These are phyloP conservation scores for Talaromyces proteolyticus DNA, from an alignment of 495 filamentous ascomycete species.

Conservation along the genomic window DNA sequence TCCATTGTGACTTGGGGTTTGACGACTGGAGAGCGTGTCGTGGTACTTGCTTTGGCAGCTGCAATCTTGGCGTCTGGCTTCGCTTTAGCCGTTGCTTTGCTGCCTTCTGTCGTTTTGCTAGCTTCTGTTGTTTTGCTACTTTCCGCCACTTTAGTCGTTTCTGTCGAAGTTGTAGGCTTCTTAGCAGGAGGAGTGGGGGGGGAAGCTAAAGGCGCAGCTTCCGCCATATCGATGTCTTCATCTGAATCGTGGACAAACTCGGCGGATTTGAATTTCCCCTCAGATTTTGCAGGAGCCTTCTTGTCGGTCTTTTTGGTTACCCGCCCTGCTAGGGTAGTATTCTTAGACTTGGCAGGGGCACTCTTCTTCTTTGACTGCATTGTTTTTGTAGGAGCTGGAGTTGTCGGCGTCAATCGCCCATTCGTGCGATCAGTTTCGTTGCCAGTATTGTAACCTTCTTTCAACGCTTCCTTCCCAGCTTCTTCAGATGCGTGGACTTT, in stretches of 20 bases:
- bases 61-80: slow-evolving; percentile 12
- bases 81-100: slow-evolving; percentile 1
- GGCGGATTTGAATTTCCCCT: slow-evolving; percentile 58
- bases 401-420: slow-evolving; percentile 32
- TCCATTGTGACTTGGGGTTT: slow-evolving; percentile 10
- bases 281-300: slow-evolving; percentile 42
- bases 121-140: slow-evolving; percentile 12
- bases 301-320: slow-evolving; percentile 44
- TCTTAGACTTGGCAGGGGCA: slow-evolving; percentile 50
- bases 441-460: slow-evolving; percentile 30
- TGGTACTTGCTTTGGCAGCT: slow-evolving; percentile 7
- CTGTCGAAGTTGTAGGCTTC: slow-evolving; percentile 23
- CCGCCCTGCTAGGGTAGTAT: slow-evolving; percentile 40
- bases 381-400: slow-evolving; percentile 44
- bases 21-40: slow-evolving; percentile 11
- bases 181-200: slow-evolving; percentile 20
- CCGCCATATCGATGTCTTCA: slow-evolving; percentile 55
- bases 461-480: slow-evolving; percentile 13
- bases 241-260: slow-evolving; percentile 75
- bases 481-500: slow-evolving; percentile 52
- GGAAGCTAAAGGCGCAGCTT: slow-evolving; percentile 32
- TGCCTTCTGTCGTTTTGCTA: slow-evolving; percentile 7
- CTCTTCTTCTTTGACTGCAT: slow-evolving; percentile 59
- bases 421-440: slow-evolving; percentile 52
- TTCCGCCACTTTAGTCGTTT: too few relatives aligned